Conservation (phyloP, 225 moss, liverwort and hornwort species). For the Takakia lepidozioides region DNA sequence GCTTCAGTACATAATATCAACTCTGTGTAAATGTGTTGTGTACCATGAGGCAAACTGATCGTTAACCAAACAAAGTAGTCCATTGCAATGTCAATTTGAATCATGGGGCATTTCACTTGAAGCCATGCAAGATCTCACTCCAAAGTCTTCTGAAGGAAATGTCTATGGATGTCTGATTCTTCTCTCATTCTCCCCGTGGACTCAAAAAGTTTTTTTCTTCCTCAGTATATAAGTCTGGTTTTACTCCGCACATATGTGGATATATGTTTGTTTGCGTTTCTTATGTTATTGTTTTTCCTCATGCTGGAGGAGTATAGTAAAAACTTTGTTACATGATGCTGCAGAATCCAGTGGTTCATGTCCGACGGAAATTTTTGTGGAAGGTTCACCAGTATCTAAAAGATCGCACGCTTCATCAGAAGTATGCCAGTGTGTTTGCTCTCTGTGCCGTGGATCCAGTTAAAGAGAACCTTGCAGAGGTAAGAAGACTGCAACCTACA, state of each 20-base stretch:
- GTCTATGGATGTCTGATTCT: too few relatives aligned
- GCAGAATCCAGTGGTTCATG: slow-evolving; percentile 72
- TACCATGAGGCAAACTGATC: too few relatives aligned
- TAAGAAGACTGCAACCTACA: too few relatives aligned
- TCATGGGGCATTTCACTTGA: too few relatives aligned
- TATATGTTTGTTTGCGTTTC: too few relatives aligned
- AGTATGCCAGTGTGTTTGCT: slow-evolving; percentile 85
- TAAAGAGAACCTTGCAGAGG: slow-evolving; percentile 67
- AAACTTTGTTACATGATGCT: neutral
- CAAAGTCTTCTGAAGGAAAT: too few relatives aligned
- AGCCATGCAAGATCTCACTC: too few relatives aligned
- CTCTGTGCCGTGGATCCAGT: slow-evolving; percentile 66
- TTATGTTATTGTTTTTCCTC: neutral
- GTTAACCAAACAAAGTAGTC: too few relatives aligned
- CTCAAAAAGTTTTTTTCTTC: neutral
- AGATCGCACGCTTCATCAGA: slow-evolving; percentile 72
- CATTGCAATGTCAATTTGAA: too few relatives aligned
- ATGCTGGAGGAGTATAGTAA: neutral
- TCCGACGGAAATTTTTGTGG: slow-evolving; percentile 54
- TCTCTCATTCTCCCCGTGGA: neutral
- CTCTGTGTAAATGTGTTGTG: too few relatives aligned
- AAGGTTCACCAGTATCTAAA: slow-evolving; percentile 77
- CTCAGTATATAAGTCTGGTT: neutral
- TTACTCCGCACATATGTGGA: too few relatives aligned
- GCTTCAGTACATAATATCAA: too few relatives aligned